A percentile compares a stretch with the other conserved stretches of the same genome.
Conservation (phyloP, 2,329 filamentous ascomycete genomes). For the Fusarium nelsonii region DNA sequence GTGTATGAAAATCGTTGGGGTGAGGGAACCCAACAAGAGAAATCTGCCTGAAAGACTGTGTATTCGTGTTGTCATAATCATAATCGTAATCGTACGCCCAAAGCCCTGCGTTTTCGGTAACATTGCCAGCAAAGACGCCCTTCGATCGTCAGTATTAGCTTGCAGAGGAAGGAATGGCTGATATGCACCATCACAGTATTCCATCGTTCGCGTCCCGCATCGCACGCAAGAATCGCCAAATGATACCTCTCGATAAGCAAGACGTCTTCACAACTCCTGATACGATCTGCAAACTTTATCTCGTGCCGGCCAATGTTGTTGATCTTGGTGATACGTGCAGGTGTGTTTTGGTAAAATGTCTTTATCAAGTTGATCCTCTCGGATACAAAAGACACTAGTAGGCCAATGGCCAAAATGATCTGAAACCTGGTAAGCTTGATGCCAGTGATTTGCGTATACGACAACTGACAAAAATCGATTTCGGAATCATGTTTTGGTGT, state of each 20-base stretch:
- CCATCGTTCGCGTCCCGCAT: conserved; percentile 55
- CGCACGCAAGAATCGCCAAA: conserved; percentile 55
- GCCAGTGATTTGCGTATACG: rapidly evolving
- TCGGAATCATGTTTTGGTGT: conserved; percentile 15
- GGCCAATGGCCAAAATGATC: conserved; percentile 22
- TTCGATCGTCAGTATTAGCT: conserved; percentile 13
- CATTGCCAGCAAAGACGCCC: conserved; percentile 44
- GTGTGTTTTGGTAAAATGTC: conserved; percentile 49
- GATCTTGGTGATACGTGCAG: conserved; percentile 45
- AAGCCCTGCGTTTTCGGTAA: conserved; percentile 47
- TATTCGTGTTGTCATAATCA: conserved; percentile 49
- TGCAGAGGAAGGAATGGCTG: rapidly evolving
- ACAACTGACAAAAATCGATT: conserved; percentile 14
- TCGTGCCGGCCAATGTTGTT: conserved; percentile 47
- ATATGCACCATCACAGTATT: conserved; percentile 57
- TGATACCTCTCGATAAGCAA: conserved; percentile 53
- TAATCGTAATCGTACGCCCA: conserved; percentile 57
- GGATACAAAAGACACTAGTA: conserved; percentile 24
- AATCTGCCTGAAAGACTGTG: conserved; percentile 41
- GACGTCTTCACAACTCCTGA: conserved; percentile 57
- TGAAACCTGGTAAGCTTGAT: not conserved
- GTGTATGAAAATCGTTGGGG: conserved; percentile 54
- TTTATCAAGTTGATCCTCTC: conserved; percentile 33
- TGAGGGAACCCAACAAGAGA: conserved; percentile 38
- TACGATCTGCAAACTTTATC: conserved; percentile 54